A percentile compares a stretch with the other conserved stretches of the same genome.
Evolutionary conservation across 2,329 filamentous ascomycete genomes (phyloP).

Genomic region (Pseudogymnoascus verrucosus): DNA sequence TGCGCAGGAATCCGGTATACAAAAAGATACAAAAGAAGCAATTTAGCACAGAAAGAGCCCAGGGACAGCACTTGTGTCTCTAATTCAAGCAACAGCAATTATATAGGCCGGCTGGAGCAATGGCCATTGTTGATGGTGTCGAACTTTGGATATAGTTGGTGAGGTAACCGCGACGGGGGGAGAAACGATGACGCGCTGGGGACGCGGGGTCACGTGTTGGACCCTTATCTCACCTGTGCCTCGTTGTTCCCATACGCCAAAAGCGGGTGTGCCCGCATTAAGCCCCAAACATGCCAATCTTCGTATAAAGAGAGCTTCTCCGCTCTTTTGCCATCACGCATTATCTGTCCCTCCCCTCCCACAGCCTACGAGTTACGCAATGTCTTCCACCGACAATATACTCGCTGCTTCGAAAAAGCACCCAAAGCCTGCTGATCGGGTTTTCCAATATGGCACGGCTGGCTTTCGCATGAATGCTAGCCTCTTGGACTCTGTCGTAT

Average conservation of each 20-base stretch:
- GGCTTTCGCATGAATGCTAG: slow-evolving; percentile 65
- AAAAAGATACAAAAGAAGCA: not conserved
- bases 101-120: not conserved
- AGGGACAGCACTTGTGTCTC: not conserved
- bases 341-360: not conserved
- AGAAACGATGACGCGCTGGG: not conserved
- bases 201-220: not conserved
- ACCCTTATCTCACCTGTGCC: not conserved
- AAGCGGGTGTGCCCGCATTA: slow-evolving; percentile 5
- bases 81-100: not conserved
- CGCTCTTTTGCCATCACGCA: slow-evolving; percentile 3
- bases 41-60: not conserved
- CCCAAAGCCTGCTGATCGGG: slow-evolving; percentile 44
- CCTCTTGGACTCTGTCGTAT: slow-evolving; percentile 84
- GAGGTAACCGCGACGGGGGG: not conserved
- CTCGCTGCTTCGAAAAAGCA: slow-evolving; percentile 55
- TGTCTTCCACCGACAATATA: slow-evolving; percentile 41
- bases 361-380: slow-evolving; percentile 24
- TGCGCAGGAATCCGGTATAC: not conserved
- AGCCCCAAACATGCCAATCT: slow-evolving; percentile 6
- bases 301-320: slow-evolving; percentile 8
- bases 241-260: slow-evolving; percentile 4
- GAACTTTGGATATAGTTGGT: not conserved
- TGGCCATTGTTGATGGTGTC: not conserved
- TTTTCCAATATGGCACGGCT: slow-evolving; percentile 59